phyloP scores from a whole-genome alignment of 441 rosid species.

The Biscutella laevigata region DNA sequence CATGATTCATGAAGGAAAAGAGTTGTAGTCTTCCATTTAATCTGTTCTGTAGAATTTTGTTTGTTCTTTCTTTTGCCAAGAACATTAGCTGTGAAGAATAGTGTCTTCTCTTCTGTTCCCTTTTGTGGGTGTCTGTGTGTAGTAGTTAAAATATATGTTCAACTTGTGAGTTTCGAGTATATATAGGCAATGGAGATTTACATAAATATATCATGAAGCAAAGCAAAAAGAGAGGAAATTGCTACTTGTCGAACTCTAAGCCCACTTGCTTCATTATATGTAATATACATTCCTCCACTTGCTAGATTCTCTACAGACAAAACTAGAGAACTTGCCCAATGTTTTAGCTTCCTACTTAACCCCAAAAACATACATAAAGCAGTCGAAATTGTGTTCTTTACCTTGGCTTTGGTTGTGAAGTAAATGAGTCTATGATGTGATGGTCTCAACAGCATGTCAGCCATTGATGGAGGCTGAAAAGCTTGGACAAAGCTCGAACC shows the following conservation, averaged over 20 bases:
- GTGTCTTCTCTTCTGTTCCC: slow-evolving; percentile 3
- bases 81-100: slow-evolving; percentile 16
- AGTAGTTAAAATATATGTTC: slow-evolving; percentile 12
- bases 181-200: slow-evolving; percentile 20
- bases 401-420: slow-evolving; percentile 61
- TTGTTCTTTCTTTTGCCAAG: slow-evolving; percentile 8
- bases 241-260: neutral
- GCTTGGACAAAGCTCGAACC: slow-evolving; percentile 64
- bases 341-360: neutral
- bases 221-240: neutral
- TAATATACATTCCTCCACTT: slow-evolving; percentile 23
- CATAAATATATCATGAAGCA: no score
- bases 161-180: slow-evolving; percentile 18
- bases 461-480: slow-evolving; percentile 80
- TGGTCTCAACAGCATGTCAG: slow-evolving; percentile 76
- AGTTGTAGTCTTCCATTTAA: slow-evolving; percentile 6
- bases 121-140: slow-evolving; percentile 20
- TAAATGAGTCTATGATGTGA: slow-evolving; percentile 45
- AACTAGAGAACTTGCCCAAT: slow-evolving; percentile 15
- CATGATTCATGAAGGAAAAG: slow-evolving; percentile 33
- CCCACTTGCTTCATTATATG: neutral
- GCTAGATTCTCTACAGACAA: slow-evolving; percentile 22
- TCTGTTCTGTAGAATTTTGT: no score
- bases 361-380: neutral
- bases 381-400: slow-evolving; percentile 23